Percentiles rank a stretch among this genome's conserved stretches.
phyloP scores from a whole-genome alignment of 805 yeast species.

The Ogataea nakhonphanomensis region DNA sequence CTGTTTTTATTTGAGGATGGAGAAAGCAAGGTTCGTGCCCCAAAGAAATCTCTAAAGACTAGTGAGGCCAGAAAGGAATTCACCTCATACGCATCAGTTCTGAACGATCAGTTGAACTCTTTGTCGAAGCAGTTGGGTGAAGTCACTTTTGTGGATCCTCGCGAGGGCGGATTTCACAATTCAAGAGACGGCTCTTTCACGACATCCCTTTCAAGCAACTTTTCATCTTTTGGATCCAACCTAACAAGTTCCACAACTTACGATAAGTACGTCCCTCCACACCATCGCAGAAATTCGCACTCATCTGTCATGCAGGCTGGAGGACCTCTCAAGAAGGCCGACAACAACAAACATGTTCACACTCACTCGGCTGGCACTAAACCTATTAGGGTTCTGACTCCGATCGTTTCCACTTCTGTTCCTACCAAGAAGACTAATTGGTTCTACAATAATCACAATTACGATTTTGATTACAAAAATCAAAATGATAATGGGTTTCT shows the following conservation, averaged over 20 bases:
- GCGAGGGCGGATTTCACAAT: background rate
- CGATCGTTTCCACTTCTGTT: constrained; percentile 34
- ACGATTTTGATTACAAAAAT: constrained; percentile 4
- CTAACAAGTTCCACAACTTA: constrained; percentile 16
- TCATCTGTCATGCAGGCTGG: constrained; percentile 21
- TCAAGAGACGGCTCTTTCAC: constrained; percentile 29
- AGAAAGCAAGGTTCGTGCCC: constrained; percentile 3
- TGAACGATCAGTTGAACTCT: constrained; percentile 14
- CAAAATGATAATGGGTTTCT: constrained; percentile 16
- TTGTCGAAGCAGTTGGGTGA: constrained; percentile 20
- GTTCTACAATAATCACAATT: constrained; percentile 23
- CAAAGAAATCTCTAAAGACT: constrained; percentile 1
- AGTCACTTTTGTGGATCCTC: constrained; percentile 8
- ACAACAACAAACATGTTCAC: constrained; percentile 7
- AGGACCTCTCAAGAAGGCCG: constrained; percentile 22
- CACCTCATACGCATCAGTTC: constrained; percentile 26
- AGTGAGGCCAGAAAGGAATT: constrained; percentile 15
- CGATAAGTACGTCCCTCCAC: constrained; percentile 49
- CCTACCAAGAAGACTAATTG: constrained; percentile 35
- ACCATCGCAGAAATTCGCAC: constrained; percentile 43
- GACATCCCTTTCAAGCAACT: constrained; percentile 24
- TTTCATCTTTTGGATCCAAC: constrained; percentile 27
- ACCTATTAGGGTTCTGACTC: constrained; percentile 21
- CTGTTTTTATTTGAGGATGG: constrained; percentile 38
- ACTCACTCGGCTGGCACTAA: constrained; percentile 15